phyloP scores from a whole-genome alignment of 192 early-diverging fungal species.

The Coemansia asiatica region DNA sequence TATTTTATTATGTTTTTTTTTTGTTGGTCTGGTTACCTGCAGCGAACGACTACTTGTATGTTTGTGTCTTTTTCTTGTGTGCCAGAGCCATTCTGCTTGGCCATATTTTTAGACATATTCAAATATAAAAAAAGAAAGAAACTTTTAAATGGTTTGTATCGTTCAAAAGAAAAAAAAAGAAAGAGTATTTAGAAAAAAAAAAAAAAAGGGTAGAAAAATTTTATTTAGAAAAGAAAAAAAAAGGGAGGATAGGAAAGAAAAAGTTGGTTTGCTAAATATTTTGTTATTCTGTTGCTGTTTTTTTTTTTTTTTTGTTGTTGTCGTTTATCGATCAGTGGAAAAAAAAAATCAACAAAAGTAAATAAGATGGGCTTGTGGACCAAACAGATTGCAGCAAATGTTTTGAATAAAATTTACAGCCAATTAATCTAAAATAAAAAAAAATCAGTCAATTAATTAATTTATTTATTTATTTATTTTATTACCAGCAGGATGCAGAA shows the following conservation, averaged over 20 bases:
- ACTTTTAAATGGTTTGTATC: too few relatives aligned
- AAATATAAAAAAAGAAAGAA: too few relatives aligned
- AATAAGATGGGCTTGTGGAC: not conserved
- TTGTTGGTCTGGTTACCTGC: too few relatives aligned
- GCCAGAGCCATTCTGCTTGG: constrained; percentile 7
- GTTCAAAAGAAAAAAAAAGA: constrained; percentile 18
- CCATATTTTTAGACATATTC: constrained; percentile 3
- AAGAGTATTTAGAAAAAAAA: constrained; percentile 11
- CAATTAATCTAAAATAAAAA: not conserved
- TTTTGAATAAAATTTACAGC: not conserved
- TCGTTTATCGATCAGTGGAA: too few relatives aligned
- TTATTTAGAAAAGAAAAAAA: not conserved
- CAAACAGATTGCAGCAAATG: not conserved
- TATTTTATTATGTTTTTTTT: too few relatives aligned
- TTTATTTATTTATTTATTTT: not conserved
- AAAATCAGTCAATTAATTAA: not conserved
- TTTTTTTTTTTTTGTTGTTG: too few relatives aligned
- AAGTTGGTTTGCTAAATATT: too few relatives aligned
- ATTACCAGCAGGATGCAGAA: constrained; percentile 25
- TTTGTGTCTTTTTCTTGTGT: constrained; percentile 65
- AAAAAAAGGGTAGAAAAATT: constrained; percentile 1
- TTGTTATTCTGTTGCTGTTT: too few relatives aligned
- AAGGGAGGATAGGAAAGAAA: not conserved
- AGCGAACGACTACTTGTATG: constrained; percentile 80
- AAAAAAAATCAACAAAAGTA: too few relatives aligned